Base-by-base conservation (phyloP, 2,329 filamentous ascomycete species). In the Pyrenophora tritici-repentis region DNA sequence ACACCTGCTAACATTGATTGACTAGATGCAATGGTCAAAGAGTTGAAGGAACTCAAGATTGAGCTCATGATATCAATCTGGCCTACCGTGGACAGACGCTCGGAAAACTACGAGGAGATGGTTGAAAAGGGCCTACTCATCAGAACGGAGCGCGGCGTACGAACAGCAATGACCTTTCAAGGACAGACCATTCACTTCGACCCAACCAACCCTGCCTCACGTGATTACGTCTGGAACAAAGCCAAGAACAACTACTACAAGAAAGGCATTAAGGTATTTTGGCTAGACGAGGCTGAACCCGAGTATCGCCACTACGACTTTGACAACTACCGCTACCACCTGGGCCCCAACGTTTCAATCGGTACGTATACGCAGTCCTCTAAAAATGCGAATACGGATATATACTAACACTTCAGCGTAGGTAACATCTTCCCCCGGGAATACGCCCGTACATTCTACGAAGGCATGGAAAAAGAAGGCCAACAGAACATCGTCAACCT, bases 31-130 rank as follows among this genome's bases (percentile, higher is more conserved):
- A 88, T 88, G 86, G 75, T 87, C 17, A 73, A 76, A 33, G 85
- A 88, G 65, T 76, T 88, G 1, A 76, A 81, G 35, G 75, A 78
- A 0, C 68, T 88, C 52, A 76, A 78, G 0, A 80, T 88, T 38
- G 84, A 88, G 61, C 76, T 87, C 3, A 88, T 88, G 84, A 83
- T 88, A 0, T 87, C 84, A 0, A 81, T 88, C 58, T 88, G 86
- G 86, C 86, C 86, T 0, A 87, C 84, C 0, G 84, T 88, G 1
- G 83, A 87, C 45, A 78, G 76, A 10, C 63, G 68, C 2, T 84
- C 81, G 0, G 81, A 84, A 35, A 86, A 86, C 64, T 87, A 81
- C 61, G 59, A 76, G 0, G 80, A 86, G 55, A 86, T 88, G 83
- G 70, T 85, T 0, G 81, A 84, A 47, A 76, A 78, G 8, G 86